These are phyloP conservation scores for Trichoderma gamsii DNA, from an alignment of 495 filamentous ascomycete species.

Conservation along the genomic window DNA sequence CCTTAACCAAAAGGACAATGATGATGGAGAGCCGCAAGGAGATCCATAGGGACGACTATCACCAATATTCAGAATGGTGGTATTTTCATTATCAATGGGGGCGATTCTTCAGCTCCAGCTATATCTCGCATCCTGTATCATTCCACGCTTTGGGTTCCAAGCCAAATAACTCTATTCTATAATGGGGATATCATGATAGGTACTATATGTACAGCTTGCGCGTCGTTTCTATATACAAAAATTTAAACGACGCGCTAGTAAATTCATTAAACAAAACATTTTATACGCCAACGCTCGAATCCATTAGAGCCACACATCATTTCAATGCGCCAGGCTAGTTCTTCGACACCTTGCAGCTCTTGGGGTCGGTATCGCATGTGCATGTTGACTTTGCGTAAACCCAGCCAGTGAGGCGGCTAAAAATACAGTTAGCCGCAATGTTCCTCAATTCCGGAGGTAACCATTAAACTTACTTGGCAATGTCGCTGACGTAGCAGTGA, in stretches of 20 bases:
- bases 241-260: neutral
- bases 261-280: neutral
- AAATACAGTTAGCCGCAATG: neutral
- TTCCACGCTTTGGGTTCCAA: no score
- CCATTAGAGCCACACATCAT: neutral
- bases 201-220: neutral
- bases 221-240: neutral
- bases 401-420: slow-evolving; percentile 10
- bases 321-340: neutral
- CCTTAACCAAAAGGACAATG: no score
- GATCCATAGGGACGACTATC: no score
- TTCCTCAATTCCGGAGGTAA: neutral
- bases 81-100: no score
- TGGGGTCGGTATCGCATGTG: neutral
- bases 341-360: neutral
- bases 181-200: neutral
- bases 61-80: no score
- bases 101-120: no score
- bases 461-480: neutral
- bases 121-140: no score
- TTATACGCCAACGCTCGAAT: neutral
- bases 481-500: slow-evolving; percentile 30
- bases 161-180: no score
- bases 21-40: no score
- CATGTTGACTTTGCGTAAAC: slow-evolving; percentile 17